phyloP scores from a whole-genome alignment of 1,139 yeast species.

The Yamadazyma friedrichii region DNA sequence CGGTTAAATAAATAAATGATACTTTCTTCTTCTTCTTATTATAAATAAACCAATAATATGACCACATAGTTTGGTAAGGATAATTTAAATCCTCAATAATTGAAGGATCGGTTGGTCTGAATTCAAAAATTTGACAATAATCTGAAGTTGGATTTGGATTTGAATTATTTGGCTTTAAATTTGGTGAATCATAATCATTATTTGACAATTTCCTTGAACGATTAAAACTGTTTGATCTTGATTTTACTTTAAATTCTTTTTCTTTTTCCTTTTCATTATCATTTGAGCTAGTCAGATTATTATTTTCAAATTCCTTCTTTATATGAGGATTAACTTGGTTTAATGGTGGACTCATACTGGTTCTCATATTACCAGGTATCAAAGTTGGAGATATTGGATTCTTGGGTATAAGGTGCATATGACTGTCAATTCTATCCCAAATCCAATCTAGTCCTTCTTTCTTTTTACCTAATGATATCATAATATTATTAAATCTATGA shows the following conservation, averaged over 20 bases:
- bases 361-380: conserved; percentile 5
- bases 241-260: conserved; percentile 14
- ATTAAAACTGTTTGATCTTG: conserved; percentile 28
- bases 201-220: conserved; percentile 10
- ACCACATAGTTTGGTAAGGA: conserved; percentile 83
- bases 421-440: conserved; percentile 86
- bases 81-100: conserved; percentile 64
- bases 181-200: conserved; percentile 6
- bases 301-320: background rate
- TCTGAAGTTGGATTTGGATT: conserved; percentile 25
- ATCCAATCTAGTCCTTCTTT: conserved; percentile 58
- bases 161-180: background rate
- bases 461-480: conserved; percentile 73
- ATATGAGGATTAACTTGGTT: background rate
- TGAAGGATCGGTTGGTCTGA: conserved; percentile 77
- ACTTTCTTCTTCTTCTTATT: conserved; percentile 90
- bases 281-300: background rate
- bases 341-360: background rate
- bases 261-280: background rate
- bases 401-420: conserved; percentile 63
- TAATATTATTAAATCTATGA: conserved; percentile 73
- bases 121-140: conserved; percentile 74
- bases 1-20: conserved; percentile 67
- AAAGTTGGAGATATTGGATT: conserved; percentile 8
- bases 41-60: conserved; percentile 87